Conservation (phyloP, 2,329 filamentous ascomycete genomes). For the Lachnellula arida region DNA sequence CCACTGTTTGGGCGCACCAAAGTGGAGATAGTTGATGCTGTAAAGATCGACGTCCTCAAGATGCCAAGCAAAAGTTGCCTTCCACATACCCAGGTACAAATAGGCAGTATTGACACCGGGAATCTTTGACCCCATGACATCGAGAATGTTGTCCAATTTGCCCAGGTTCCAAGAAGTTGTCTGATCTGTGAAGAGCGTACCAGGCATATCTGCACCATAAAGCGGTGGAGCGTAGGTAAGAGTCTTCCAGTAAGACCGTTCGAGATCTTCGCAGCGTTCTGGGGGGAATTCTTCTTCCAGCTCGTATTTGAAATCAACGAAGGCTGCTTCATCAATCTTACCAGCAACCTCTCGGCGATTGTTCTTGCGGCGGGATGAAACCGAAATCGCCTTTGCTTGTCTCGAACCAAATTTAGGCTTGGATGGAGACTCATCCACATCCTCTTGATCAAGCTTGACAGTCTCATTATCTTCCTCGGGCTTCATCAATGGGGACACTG, state of each 20-base stretch:
- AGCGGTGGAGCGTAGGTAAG: conserved; percentile 91
- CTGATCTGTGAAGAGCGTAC: conserved; percentile 84
- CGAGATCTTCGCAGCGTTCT: conserved; percentile 89
- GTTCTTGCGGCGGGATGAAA: conserved; percentile 82
- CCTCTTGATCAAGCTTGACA: conserved; percentile 33
- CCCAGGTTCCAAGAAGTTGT: conserved; percentile 90
- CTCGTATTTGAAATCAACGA: conserved; percentile 85
- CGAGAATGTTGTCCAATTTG: conserved; percentile 86
- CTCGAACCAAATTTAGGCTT: conserved; percentile 43
- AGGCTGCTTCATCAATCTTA: conserved; percentile 82
- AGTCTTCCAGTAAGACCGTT: conserved; percentile 95
- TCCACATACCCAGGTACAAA: conserved; percentile 98
- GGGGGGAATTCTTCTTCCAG: conserved; percentile 86
- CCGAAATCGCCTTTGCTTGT: conserved; percentile 56
- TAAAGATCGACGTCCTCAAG: conserved; percentile 97
- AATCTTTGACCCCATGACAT: conserved; percentile 91
- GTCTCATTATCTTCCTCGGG: conserved; percentile 33
- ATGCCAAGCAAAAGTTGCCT: conserved; percentile 98
- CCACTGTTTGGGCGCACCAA: conserved; percentile 98
- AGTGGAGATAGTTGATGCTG: conserved; percentile 99
- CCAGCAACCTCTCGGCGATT: conserved; percentile 74
- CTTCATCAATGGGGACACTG: conserved; percentile 43
- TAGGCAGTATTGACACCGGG: conserved; percentile 98
- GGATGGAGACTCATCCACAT: conserved; percentile 43
- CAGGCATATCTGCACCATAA: conserved; percentile 95